phyloP scores from a whole-genome alignment of 352 stramenopile species.

The Globisporangium cystogenes region DNA sequence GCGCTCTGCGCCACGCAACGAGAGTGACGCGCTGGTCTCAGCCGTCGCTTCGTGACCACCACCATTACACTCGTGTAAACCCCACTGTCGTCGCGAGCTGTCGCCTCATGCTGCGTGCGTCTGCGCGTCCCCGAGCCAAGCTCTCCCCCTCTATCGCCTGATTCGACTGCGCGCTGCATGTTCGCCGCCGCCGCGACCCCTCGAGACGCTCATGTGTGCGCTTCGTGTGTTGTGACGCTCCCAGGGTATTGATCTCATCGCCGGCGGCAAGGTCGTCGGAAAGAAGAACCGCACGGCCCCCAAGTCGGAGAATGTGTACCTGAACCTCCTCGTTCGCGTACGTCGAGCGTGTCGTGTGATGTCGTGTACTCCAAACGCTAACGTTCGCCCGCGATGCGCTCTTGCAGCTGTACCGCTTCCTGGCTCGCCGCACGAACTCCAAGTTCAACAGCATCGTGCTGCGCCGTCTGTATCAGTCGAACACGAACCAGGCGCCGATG shows the following conservation, averaged over 20 bases:
- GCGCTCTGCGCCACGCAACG: not conserved
- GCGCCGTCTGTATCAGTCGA: constrained; percentile 99
- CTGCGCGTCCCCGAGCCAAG: constrained; percentile 4
- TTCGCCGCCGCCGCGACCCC: not conserved
- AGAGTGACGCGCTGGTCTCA: not conserved
- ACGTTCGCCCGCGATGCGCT: too few relatives aligned
- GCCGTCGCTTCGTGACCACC: not conserved
- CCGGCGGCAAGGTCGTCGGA: constrained; percentile 96
- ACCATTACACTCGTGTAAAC: not conserved
- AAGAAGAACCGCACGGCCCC: constrained; percentile 98
- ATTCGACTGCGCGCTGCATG: not conserved
- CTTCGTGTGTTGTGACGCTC: not conserved
- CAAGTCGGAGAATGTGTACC: constrained; percentile 99
- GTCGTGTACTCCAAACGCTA: too few relatives aligned
- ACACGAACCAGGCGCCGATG: constrained; percentile 98
- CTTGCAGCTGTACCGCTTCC: constrained; percentile 92
- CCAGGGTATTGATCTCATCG: constrained; percentile 99
- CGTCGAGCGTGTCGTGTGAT: constrained; percentile 64
- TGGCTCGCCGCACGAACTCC: constrained; percentile 96
- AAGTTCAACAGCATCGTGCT: constrained; percentile 99
- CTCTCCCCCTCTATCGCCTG: constrained; percentile 4
- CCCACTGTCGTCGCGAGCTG: not conserved
- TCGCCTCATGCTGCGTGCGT: not conserved
- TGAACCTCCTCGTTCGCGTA: constrained; percentile 95
- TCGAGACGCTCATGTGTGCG: constrained; percentile 7